phyloP scores from a whole-genome alignment of 1,284 basidiomycete genomes.

The Trichosporon coremiiforme region DNA sequence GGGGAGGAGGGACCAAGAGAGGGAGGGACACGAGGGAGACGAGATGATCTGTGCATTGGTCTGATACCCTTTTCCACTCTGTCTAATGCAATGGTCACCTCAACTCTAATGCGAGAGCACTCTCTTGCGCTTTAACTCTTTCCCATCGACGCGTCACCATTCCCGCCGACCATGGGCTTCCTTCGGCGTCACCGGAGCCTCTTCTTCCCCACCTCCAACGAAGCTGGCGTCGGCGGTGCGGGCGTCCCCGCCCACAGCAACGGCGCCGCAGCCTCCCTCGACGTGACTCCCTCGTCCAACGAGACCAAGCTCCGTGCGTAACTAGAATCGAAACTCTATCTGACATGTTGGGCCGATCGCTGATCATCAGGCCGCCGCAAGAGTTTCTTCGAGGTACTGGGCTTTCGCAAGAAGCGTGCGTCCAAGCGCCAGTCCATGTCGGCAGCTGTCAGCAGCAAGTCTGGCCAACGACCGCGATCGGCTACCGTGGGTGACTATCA shows the following conservation, averaged over 20 bases:
- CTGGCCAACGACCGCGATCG: constrained; percentile 7
- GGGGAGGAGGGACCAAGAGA: too few species aligned
- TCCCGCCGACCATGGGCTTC: constrained; percentile 17
- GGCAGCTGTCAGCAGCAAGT: not conserved
- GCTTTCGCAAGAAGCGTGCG: constrained; percentile 8
- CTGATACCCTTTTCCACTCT: not conserved
- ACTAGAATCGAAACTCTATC: not conserved
- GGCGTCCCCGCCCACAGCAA: not conserved
- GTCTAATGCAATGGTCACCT: not conserved
- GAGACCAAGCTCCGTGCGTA: constrained; percentile 15
- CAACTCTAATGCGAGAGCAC: not conserved
- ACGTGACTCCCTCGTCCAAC: constrained; percentile 10
- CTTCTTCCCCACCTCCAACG: constrained; percentile 13
- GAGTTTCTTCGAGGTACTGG: constrained; percentile 15
- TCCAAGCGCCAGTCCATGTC: constrained; percentile 13
- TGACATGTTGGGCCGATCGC: not conserved
- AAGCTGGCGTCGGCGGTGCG: not conserved
- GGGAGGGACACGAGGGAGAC: not conserved
- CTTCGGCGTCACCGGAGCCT: constrained; percentile 18
- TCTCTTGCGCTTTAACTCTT: constrained; percentile 16
- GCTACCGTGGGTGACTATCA: constrained; percentile 4
- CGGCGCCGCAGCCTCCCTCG: constrained; percentile 1
- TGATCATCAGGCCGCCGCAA: constrained; percentile 16
- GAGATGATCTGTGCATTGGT: constrained; percentile 2
- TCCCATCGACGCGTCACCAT: constrained; percentile 3